Base-by-base conservation (phyloP, 2,329 filamentous ascomycete genomes). In the Parascedosporium putredinis region DNA sequence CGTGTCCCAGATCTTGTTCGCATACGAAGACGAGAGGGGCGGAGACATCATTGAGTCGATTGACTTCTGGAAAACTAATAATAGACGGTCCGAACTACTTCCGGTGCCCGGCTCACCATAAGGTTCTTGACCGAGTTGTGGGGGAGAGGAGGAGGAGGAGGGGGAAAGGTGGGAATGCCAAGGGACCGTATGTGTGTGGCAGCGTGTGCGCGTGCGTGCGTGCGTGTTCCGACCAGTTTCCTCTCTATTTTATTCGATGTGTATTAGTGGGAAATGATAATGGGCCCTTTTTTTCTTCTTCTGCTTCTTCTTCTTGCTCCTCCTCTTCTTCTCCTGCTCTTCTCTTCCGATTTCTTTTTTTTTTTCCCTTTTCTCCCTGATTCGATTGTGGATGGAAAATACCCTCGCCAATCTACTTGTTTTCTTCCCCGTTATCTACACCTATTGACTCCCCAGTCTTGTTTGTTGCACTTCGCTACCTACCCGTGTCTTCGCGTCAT, bases 21-120 rank as follows among this genome's bases (percentile, higher is more conserved):
- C 93, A 45, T 96, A 96, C 64, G 93, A 98, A 72, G 91, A 97
- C 61, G 93, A 98, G 65, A 74, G 81, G 56, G 91, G 93, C 57
- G 88, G 94, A 63, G 93, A 98, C 63, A 83, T 95, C 48, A 86
- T 98, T 55, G 89, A 93, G 58, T 89, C 88, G 54, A 80, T 98
- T 62, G 93, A 98, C 70, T 98, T 98, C 72, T 98, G 91, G 91
- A 88, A 82, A 70, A 82, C 72, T 27, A 42, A 42, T 58, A 78
- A 72, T 59, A 67, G 75, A 52, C 72, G 70, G 54, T 77, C 74
- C 3, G 72, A 73, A 27, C 42, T 45, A 20, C 42, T 45, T 10
- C 22, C 42, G 47, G 12, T 31, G 9, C 22, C 47, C n/a, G n/a
- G 24, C 31, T 38, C 47, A 8, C 34, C 47, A 4, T 49, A 36